Base-by-base conservation (phyloP, 805 yeast species). In the Suhomyces faveliae region DNA sequence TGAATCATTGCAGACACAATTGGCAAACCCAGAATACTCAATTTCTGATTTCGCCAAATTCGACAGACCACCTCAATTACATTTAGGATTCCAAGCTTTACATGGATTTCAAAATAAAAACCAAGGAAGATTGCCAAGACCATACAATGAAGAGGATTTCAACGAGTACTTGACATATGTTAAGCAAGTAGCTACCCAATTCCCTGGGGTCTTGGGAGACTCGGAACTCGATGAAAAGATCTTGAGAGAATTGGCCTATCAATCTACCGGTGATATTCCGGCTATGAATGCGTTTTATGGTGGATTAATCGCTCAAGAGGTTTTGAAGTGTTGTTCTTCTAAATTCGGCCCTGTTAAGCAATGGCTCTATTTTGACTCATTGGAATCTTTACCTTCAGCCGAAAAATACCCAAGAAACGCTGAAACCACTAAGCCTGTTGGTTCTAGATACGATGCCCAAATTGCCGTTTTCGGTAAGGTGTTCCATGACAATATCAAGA, bases 231-330 rank as follows among this genome's bases (percentile, higher is more conserved):
- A 89, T 64, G 84, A 78, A 53, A 74, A 83, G 40, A 68, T 91
- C 40, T 71, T 94, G 51, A 78, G 66, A 46, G 91, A 88, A 60
- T 73, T 94, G 51, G 72, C 96, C 0, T 87, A 74, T 67, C 96
- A 92, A 65, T 85, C 97, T 1, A 78, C 84, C 45, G 99, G 99
- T 69, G 97, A 92, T 59, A 68, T 92, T 42, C 96, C 97, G 17
- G 96, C 92, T 30, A 70, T 89, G 63, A 84, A 82, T 55, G 97
- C 97, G 1, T 85, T 91, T 51, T 80, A 83, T 60, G 99, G 99
- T 66, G 98, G 98, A 27, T 74, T 92, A 46, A 85, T 89, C 40
- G 99, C 99, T 3, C 99, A 94, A 69, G 99, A 94, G 70, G 97
- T 89, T 17, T 78, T 94, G 63, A 94, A 94, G 71, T 96, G 96